Conservation (phyloP, 768 basidiomycete genomes). For the Panaeolus papilionaceus region DNA sequence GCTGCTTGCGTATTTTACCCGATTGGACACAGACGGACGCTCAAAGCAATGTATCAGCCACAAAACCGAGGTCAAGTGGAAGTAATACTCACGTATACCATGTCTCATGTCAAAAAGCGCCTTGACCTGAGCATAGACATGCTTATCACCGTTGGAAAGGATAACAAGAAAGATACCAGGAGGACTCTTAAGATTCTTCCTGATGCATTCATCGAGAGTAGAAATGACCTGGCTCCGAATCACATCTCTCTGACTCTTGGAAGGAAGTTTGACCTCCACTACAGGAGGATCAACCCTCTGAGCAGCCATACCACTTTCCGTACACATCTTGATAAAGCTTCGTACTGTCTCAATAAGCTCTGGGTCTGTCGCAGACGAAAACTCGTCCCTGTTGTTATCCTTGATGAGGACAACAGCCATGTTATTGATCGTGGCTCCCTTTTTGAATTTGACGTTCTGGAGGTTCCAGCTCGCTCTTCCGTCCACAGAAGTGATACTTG, state of each 20-base stretch:
- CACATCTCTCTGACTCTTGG: conserved; percentile 56
- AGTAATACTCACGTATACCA: conserved; percentile 52
- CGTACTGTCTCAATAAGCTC: conserved; percentile 49
- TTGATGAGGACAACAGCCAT: conserved; percentile 76
- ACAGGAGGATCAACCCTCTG: conserved; percentile 41
- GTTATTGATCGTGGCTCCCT: conserved; percentile 58
- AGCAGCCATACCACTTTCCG: conserved; percentile 65
- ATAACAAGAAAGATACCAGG: conserved; percentile 67
- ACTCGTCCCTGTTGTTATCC: conserved; percentile 66
- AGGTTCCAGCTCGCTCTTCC: conserved; percentile 83
- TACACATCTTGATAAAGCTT: conserved; percentile 70
- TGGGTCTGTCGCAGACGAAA: conserved; percentile 57
- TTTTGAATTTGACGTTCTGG: conserved; percentile 65
- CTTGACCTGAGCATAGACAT: conserved; percentile 80
- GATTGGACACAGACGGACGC: conserved; percentile 80
- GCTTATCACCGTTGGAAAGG: conserved; percentile 73
- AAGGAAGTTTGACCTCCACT: conserved; percentile 53
- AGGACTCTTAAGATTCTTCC: conserved; percentile 49
- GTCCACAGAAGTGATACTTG: conserved; percentile 48
- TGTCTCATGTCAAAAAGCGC: conserved; percentile 69
- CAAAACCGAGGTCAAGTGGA: neutral
- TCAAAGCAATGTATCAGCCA: conserved; percentile 20
- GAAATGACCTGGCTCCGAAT: conserved; percentile 56
- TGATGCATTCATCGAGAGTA: conserved; percentile 48
- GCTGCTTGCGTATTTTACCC: conserved; percentile 71